phyloP scores from a whole-genome alignment of 176 grass and related monocot species.

The Rhynchospora tenuis region DNA sequence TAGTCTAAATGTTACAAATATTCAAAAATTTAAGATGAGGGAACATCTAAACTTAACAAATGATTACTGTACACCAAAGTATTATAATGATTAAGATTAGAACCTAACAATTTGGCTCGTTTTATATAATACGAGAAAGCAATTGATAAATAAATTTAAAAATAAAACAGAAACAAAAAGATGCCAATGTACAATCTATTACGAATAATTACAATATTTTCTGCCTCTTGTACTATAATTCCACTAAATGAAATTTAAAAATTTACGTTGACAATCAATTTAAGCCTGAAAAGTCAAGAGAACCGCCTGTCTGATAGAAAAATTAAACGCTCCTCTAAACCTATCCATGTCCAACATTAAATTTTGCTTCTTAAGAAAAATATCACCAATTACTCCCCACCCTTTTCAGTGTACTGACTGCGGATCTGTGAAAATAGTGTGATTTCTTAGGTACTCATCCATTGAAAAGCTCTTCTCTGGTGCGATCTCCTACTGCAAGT shows the following conservation, averaged over 20 bases:
- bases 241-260: not conserved
- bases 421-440: conserved; percentile 66
- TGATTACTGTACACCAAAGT: too few relatives aligned
- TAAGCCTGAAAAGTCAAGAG: not conserved
- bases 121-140: not conserved
- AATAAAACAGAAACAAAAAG: not conserved
- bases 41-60: too few relatives aligned
- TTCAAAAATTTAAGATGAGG: too few relatives aligned
- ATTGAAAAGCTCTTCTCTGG: conserved; percentile 61
- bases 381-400: conserved; percentile 37
- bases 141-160: not conserved
- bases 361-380: conserved; percentile 64
- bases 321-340: conserved; percentile 23
- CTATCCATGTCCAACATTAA: conserved; percentile 48
- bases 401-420: conserved; percentile 48
- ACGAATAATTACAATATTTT: not conserved
- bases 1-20: too few relatives aligned
- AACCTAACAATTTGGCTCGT: not conserved
- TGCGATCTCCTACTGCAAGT: conserved; percentile 61
- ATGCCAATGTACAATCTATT: not conserved
- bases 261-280: not conserved
- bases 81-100: not conserved
- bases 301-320: not conserved
- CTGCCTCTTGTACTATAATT: not conserved
- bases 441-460: conserved; percentile 53